Percentiles rank a stretch among this genome's conserved stretches.
Evolutionary conservation across 495 filamentous ascomycete genomes (phyloP).

Genomic region (Lasiosphaeria ovina): DNA sequence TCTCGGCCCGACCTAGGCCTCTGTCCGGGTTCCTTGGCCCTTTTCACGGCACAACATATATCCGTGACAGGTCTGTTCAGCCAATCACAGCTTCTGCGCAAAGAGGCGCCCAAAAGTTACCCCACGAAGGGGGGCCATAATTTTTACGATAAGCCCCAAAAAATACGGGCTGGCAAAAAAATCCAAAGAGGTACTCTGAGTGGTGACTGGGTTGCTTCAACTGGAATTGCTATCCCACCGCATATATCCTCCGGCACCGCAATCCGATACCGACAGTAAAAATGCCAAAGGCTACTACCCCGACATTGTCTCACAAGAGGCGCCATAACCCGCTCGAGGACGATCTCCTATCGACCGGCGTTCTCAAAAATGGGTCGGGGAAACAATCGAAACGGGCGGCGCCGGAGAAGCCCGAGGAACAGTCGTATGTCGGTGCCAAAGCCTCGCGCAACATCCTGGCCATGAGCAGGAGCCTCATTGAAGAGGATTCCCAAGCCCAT

Average conservation of each 20-base stretch:
- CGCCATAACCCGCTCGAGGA: constrained; percentile 73
- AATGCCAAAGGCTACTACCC: constrained; percentile 54
- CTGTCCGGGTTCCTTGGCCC: no score
- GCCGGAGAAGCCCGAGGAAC: constrained; percentile 59
- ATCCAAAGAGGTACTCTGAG: background rate
- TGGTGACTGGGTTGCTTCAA: no score
- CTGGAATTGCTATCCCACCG: background rate
- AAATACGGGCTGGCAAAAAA: constrained; percentile 18
- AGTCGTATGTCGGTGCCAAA: constrained; percentile 78
- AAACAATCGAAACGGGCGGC: constrained; percentile 56
- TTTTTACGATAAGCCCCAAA: constrained; percentile 21
- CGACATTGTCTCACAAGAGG: constrained; percentile 35
- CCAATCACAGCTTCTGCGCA: constrained; percentile 17
- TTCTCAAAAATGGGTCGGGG: constrained; percentile 52
- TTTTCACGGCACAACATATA: constrained; percentile 17
- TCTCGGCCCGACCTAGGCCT: no score
- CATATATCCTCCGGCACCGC: background rate
- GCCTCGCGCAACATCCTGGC: constrained; percentile 83
- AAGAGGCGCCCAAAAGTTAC: constrained; percentile 4
- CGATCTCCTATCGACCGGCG: constrained; percentile 65
- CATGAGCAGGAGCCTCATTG: constrained; percentile 77
- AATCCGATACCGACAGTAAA: constrained; percentile 6
- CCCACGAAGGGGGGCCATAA: constrained; percentile 25
- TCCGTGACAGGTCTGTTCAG: constrained; percentile 1
- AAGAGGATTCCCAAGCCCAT: constrained; percentile 57